Evolutionary conservation across 495 filamentous ascomycete species (phyloP), one percentile per base, ranked within the genome.

Genomic region (Filosporella fistucella): DNA sequence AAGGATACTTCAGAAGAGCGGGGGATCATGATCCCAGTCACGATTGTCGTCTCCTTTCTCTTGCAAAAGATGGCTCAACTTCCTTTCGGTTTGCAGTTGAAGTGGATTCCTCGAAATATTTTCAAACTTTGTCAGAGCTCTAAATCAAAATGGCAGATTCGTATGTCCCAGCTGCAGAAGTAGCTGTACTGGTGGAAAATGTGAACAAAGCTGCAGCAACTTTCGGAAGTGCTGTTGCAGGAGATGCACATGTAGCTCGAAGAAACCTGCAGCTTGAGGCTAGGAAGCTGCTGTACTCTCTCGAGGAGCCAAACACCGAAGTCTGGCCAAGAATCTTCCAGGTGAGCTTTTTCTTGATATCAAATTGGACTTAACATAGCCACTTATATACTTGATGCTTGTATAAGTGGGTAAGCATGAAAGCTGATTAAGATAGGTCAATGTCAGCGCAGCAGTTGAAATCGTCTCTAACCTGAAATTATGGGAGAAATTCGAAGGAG

Each of bases 231-330:
- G 21, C 40, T 1, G 20, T 25, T n/a, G 40, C n/a, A 5, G 11
- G 18, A 10, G 40, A 43, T 16, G 24, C 24, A 4, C 11, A 22
- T 10, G 13, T 14, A 14, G 40, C 40, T 14, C 40, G 40, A 1
- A 8, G 40, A 18, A 43, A 43, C 1, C 16, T 43, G 5, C 40
- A 43, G 23, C 12, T 25, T 28, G 40, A 43, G 24, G 40, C 40
- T 7, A 17, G 40, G 30, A 22, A 43, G 24, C 24, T 43, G 12
- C 24, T 43, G 7, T 24, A 29, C 23, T 22, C 24, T 21, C 20
- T 43, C 4, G 40, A 43, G 24, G 40, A 43, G 14, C 40, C 40
- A n/a, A 43, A 43, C 4, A 14, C 21, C 10, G 40, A 43, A 17
- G 40, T 43, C 16, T 43, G 40, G 40, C 40, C 24, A 28, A 12